These are phyloP conservation scores for Leptographium lundbergii DNA, from an alignment of 2,329 filamentous ascomycete genomes.

Conservation along the genomic window DNA sequence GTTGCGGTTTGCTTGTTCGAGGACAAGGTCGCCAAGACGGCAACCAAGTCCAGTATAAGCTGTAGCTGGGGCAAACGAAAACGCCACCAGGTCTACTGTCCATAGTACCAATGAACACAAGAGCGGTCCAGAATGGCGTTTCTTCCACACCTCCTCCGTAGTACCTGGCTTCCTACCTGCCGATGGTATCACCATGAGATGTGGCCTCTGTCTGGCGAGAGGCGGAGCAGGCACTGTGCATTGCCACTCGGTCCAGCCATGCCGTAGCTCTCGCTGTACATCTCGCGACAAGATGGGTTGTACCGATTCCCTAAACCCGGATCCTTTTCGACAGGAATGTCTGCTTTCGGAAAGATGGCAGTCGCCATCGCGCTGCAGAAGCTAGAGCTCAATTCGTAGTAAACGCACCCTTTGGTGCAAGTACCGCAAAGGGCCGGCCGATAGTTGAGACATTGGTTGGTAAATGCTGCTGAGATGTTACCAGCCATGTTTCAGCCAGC, in stretches of 20 bases:
- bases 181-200: neutral
- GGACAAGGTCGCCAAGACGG: neutral
- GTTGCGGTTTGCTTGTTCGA: neutral
- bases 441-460: neutral
- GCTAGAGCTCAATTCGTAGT: too few species aligned
- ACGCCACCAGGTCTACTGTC: neutral
- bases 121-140: neutral
- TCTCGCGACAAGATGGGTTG: neutral
- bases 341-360: neutral
- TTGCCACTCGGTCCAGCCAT: neutral
- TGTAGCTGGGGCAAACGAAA: neutral
- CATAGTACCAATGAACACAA: neutral
- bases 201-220: neutral
- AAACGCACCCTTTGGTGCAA: neutral
- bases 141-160: neutral
- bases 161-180: neutral
- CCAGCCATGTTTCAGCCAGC: neutral
- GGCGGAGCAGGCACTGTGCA: neutral
- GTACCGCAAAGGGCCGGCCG: neutral
- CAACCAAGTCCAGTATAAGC: neutral
- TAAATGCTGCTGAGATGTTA: neutral
- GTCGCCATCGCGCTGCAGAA: too few species aligned
- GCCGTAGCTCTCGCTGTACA: neutral
- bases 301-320: too few species aligned
- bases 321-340: neutral